phyloP scores from a whole-genome alignment of 106 monocot genomes.

The Agapanthus africanus region DNA sequence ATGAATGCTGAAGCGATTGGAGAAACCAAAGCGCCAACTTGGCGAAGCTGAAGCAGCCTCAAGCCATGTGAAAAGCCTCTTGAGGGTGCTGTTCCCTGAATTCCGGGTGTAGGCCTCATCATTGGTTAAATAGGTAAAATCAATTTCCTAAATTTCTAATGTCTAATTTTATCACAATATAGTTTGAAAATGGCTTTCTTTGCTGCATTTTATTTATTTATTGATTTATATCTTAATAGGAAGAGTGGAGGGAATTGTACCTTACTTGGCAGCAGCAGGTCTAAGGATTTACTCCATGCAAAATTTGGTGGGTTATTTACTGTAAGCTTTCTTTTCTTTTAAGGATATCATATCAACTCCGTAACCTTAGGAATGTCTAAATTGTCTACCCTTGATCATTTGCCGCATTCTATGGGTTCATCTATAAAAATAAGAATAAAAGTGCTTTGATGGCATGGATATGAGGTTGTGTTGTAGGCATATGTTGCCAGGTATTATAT shows the following conservation, averaged over 20 bases:
- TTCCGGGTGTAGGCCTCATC: constrained; percentile 76
- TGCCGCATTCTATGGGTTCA: background rate
- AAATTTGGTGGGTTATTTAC: background rate
- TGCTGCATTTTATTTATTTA: background rate
- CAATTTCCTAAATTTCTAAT: background rate
- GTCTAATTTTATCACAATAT: background rate
- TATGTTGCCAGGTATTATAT: background rate
- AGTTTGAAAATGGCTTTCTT: background rate
- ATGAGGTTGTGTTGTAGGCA: background rate
- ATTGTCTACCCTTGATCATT: background rate
- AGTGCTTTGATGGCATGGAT: background rate
- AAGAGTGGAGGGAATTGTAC: constrained; percentile 49
- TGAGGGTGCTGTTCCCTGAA: constrained; percentile 42
- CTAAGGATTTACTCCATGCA: constrained; percentile 29
- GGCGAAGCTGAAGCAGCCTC: constrained; percentile 72
- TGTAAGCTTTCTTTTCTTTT: constrained; percentile 7
- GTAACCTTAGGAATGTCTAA: background rate
- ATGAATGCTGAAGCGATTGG: constrained; percentile 42
- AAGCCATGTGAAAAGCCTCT: constrained; percentile 66
- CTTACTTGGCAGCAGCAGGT: constrained; percentile 46
- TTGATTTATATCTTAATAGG: constrained; percentile 10
- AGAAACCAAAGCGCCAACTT: constrained; percentile 59
- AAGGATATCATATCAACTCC: background rate
- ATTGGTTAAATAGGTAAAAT: constrained; percentile 80
- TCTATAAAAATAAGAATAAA: constrained; percentile 5